These are phyloP conservation scores for Candida jianshihensis DNA, from an alignment of 805 yeast genomes.

Conservation along the genomic window DNA sequence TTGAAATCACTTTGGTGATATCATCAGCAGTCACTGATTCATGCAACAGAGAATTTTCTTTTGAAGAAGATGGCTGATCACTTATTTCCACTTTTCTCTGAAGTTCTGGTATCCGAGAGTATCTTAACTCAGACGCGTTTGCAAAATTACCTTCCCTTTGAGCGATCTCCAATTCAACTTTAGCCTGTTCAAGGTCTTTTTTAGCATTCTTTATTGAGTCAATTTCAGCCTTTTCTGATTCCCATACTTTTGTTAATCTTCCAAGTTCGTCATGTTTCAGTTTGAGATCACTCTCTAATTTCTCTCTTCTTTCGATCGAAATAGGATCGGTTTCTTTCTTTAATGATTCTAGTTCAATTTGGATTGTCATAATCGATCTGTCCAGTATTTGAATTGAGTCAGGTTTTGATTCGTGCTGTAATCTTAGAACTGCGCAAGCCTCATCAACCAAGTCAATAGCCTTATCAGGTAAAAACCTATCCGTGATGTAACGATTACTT, in stretches of 20 bases:
- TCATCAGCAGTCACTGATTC: conserved; percentile 94
- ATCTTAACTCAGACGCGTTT: conserved; percentile 83
- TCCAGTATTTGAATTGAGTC: conserved; percentile 88
- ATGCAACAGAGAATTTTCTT: conserved; percentile 47
- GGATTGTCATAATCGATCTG: conserved; percentile 84
- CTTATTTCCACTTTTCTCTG: conserved; percentile 50
- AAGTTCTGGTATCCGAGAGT: conserved; percentile 76
- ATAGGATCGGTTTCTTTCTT: conserved; percentile 87
- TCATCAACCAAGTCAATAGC: conserved; percentile 96
- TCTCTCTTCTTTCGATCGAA: conserved; percentile 64
- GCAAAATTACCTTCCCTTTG: conserved; percentile 85
- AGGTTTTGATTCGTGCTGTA: conserved; percentile 96
- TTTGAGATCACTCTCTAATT: conserved; percentile 57
- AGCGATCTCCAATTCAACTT: conserved; percentile 71
- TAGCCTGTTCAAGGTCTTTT: conserved; percentile 76
- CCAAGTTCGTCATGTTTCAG: conserved; percentile 53
- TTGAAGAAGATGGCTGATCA: conserved; percentile 19
- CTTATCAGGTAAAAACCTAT: conserved; percentile 88
- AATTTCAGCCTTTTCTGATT: conserved; percentile 67
- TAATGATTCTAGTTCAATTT: conserved; percentile 89
- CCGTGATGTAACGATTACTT: conserved; percentile 85
- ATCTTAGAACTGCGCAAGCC: conserved; percentile 89
- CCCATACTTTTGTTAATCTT: conserved; percentile 82
- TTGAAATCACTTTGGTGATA: conserved; percentile 84
- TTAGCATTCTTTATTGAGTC: conserved; percentile 76